These are phyloP conservation scores for Myochromella boudieri DNA, from an alignment of 768 basidiomycete genomes.

Conservation along the genomic window DNA sequence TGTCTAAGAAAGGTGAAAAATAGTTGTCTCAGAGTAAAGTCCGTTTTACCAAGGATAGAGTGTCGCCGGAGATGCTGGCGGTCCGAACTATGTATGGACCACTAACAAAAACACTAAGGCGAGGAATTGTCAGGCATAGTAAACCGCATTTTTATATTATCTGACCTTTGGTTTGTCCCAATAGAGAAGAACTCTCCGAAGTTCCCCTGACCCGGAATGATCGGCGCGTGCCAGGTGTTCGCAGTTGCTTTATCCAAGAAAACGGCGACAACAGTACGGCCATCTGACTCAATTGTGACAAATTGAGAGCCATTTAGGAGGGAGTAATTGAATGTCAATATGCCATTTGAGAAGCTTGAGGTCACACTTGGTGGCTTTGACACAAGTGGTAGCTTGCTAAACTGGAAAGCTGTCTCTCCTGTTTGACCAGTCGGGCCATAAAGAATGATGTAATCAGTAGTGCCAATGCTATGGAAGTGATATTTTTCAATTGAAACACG, in stretches of 20 bases:
- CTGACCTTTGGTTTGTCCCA: conserved; percentile 42
- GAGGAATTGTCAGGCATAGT: conserved; percentile 1
- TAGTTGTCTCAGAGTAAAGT: background rate
- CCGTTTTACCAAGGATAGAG: conserved; percentile 30
- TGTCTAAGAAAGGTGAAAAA: conserved; percentile 24
- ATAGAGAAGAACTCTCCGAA: conserved; percentile 46
- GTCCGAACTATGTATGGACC: conserved; percentile 57
- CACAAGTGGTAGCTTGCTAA: conserved; percentile 29
- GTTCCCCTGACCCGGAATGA: conserved; percentile 32
- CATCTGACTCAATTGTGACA: conserved; percentile 29
- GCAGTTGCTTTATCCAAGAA: conserved; percentile 49
- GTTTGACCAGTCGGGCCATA: conserved; percentile 41
- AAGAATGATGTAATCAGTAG: conserved; percentile 40
- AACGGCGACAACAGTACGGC: conserved; percentile 28
- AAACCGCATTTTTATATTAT: too few species aligned
- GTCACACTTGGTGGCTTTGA: conserved; percentile 28
- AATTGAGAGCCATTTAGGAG: conserved; percentile 34
- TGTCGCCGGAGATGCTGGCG: conserved; percentile 39
- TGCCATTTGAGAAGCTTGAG: conserved; percentile 32
- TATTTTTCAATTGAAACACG: background rate
- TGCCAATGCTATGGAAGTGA: conserved; percentile 32
- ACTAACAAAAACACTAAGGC: conserved; percentile 39
- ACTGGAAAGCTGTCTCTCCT: conserved; percentile 43
- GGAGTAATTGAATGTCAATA: conserved; percentile 38
- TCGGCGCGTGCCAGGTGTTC: conserved; percentile 48